These are phyloP conservation scores for Blakeslea trispora DNA, from an alignment of 371 early-diverging fungal species.

Conservation along the genomic window DNA sequence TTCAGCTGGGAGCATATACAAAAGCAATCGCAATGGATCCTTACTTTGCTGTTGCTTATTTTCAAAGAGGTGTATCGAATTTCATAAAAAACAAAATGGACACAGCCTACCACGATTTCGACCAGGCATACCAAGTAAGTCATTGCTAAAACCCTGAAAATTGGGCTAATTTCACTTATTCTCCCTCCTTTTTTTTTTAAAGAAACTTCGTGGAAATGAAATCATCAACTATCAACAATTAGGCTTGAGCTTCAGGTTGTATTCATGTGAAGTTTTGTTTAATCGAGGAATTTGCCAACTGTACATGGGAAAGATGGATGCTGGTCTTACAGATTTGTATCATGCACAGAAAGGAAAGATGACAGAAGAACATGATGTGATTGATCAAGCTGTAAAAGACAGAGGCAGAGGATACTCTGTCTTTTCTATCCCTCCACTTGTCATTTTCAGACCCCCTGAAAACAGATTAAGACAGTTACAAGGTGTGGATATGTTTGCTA, in stretches of 20 bases:
- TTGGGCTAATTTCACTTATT: too few relatives aligned
- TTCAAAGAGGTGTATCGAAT: constrained; percentile 86
- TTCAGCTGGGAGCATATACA: constrained; percentile 70
- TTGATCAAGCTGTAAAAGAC: constrained; percentile 73
- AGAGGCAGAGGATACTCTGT: constrained; percentile 76
- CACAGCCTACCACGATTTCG: constrained; percentile 74
- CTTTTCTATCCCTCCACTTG: constrained; percentile 76
- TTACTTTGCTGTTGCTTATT: constrained; percentile 90
- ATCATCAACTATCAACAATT: constrained; percentile 94
- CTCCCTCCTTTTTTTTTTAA: too few relatives aligned
- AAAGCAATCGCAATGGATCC: constrained; percentile 79
- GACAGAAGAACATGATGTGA: constrained; percentile 73
- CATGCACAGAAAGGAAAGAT: constrained; percentile 70
- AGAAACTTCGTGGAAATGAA: constrained; percentile 84
- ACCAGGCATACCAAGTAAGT: constrained; percentile 58
- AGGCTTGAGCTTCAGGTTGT: constrained; percentile 86
- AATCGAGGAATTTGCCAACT: constrained; percentile 88
- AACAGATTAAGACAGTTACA: constrained; percentile 55
- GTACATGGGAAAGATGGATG: constrained; percentile 71
- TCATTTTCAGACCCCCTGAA: constrained; percentile 83
- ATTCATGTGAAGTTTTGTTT: constrained; percentile 86
- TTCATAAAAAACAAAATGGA: constrained; percentile 65
- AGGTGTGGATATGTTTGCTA: constrained; percentile 38
- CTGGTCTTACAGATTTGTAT: constrained; percentile 76
- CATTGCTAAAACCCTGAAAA: too few relatives aligned